phyloP scores from a whole-genome alignment of 1,139 yeast species.

The Yamadazyma triangularis region DNA sequence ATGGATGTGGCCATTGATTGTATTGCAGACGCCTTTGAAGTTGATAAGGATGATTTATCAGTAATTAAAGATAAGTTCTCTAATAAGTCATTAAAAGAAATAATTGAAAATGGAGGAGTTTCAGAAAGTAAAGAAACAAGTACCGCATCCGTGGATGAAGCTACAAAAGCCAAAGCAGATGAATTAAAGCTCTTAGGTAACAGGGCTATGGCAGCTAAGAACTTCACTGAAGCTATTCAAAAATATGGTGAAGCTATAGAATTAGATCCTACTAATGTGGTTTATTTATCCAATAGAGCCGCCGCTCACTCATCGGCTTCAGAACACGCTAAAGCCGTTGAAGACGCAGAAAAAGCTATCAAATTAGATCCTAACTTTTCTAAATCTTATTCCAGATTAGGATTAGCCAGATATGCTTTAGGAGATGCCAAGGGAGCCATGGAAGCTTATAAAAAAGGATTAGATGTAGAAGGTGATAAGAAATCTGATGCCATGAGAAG shows the following conservation, averaged over 20 bases:
- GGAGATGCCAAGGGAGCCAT: constrained; percentile 87
- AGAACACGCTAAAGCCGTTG: constrained; percentile 72
- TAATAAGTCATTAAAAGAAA: constrained; percentile 47
- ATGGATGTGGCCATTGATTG: constrained; percentile 93
- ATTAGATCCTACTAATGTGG: constrained; percentile 67
- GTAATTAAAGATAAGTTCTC: constrained; percentile 34
- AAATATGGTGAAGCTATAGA: constrained; percentile 82
- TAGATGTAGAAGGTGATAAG: constrained; percentile 79
- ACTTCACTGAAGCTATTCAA: constrained; percentile 64
- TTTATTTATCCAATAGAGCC: constrained; percentile 90
- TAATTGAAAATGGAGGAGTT: constrained; percentile 26
- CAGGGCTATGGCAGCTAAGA: constrained; percentile 78
- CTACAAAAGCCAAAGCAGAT: constrained; percentile 69
- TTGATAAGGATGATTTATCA: constrained; percentile 46
- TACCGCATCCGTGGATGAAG: constrained; percentile 43
- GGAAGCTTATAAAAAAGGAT: constrained; percentile 85
- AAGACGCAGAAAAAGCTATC: constrained; percentile 81
- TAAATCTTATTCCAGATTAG: constrained; percentile 93
- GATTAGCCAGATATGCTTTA: constrained; percentile 85
- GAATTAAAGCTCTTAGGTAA: constrained; percentile 85
- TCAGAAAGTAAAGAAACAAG: constrained; percentile 15
- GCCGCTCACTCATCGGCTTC: constrained; percentile 87
- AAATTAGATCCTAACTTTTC: constrained; percentile 74
- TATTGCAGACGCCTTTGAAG: constrained; percentile 80
- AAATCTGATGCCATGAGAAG: constrained; percentile 89